Conservation (phyloP, 2,329 filamentous ascomycete genomes). For the Cladophialophora psammophila region DNA sequence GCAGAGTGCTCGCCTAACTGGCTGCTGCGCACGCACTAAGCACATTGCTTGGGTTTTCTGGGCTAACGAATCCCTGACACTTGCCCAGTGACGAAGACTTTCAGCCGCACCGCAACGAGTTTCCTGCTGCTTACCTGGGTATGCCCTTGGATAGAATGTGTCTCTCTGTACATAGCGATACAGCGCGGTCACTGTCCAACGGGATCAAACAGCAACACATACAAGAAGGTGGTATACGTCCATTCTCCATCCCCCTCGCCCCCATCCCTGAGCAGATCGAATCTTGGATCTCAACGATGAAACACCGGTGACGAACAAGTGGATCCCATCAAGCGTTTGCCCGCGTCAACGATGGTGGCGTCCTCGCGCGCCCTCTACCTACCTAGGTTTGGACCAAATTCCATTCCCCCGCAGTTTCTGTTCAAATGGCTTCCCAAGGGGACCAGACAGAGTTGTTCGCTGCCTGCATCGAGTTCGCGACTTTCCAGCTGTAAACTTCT, state of each 20-base stretch:
- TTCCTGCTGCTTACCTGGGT: neutral
- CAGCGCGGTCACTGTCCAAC: no score
- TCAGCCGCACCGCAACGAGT: neutral
- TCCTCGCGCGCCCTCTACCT: neutral
- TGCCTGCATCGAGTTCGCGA: neutral
- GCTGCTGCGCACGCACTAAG: no score
- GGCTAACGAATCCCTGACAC: neutral
- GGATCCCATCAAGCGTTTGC: neutral
- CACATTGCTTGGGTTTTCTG: neutral
- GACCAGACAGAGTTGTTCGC: neutral
- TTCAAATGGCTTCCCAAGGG: neutral
- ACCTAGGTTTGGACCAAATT: neutral
- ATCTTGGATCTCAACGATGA: conserved; percentile 7
- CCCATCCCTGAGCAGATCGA: neutral
- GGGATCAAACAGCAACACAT: no score
- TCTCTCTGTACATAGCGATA: no score
- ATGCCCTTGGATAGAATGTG: neutral
- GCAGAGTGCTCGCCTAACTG: neutral
- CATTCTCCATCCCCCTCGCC: neutral
- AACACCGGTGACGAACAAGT: neutral
- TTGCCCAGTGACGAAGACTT: neutral
- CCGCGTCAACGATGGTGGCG: neutral
- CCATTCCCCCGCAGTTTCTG: conserved; percentile 1
- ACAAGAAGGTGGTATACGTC: neutral
- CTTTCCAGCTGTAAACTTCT: neutral